Evolutionary conservation across 441 rosid species (phyloP).

Genomic region (Pelargonium australe): DNA sequence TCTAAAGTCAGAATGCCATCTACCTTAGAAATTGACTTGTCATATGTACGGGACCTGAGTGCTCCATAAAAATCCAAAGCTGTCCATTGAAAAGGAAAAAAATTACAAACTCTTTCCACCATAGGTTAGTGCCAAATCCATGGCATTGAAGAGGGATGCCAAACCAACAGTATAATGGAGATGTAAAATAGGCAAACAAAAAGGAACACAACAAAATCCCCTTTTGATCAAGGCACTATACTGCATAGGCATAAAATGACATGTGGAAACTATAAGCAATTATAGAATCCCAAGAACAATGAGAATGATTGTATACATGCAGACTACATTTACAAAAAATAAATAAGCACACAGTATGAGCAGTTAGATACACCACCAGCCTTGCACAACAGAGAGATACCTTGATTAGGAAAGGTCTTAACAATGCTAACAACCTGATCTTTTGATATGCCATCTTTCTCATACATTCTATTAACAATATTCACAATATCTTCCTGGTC

Average conservation of each 20-base stretch:
- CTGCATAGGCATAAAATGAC: not conserved
- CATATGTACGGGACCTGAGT: conserved; percentile 84
- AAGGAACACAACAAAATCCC: too few species aligned
- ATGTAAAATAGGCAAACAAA: not conserved
- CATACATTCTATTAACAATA: conserved; percentile 80
- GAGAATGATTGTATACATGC: not conserved
- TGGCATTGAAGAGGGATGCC: not conserved
- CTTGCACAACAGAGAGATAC: conserved; percentile 29
- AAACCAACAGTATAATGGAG: not conserved
- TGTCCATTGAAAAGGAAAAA: conserved; percentile 19
- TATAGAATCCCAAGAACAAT: not conserved
- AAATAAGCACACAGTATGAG: not conserved
- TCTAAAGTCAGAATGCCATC: conserved; percentile 6
- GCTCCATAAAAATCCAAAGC: conserved; percentile 97
- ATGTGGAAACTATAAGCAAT: not conserved
- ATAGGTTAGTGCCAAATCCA: not conserved
- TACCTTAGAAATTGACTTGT: conserved; percentile 76
- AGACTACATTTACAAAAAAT: not conserved
- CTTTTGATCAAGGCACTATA: not conserved
- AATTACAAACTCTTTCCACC: not conserved
- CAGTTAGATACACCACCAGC: not conserved
- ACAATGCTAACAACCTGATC: conserved; percentile 63
- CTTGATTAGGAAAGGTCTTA: conserved; percentile 82
- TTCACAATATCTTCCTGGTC: conserved; percentile 73
- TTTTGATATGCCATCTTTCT: conserved; percentile 72